phyloP scores from a whole-genome alignment of 2,329 filamentous ascomycete genomes.

The Chalaropsis ovoidea region DNA sequence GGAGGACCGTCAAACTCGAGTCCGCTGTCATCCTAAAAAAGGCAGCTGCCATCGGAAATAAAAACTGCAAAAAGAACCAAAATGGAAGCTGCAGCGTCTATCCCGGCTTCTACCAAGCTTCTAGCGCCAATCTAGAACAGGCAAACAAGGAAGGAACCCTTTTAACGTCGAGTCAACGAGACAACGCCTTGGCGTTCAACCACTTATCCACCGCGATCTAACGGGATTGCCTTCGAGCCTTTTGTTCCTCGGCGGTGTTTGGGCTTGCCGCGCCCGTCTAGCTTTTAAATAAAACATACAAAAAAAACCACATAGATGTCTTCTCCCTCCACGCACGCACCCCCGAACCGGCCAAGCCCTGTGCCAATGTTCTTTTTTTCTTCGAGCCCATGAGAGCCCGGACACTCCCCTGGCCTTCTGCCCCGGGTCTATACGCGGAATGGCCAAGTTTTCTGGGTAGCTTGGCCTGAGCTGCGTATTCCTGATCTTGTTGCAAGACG shows the following conservation, averaged over 20 bases:
- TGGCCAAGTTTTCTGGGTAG: neutral
- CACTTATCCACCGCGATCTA: neutral
- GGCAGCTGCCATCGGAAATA: too few species aligned
- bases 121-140: constrained; percentile 11
- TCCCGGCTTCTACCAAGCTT: neutral
- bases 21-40: too few species aligned
- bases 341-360: neutral
- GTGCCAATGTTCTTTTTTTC: neutral
- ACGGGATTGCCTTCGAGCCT: neutral
- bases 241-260: neutral
- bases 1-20: too few species aligned
- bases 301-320: neutral
- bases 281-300: neutral
- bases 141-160: neutral
- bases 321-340: neutral
- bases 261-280: neutral
- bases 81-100: neutral
- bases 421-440: neutral
- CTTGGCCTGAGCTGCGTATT: neutral
- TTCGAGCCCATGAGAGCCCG: neutral
- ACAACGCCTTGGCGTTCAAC: neutral
- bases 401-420: neutral
- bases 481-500: neutral
- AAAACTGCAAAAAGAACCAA: neutral
- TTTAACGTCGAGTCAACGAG: neutral